A percentile compares a stretch with the other conserved stretches of the same genome.
These are phyloP conservation scores for Neltuma alba DNA, from an alignment of 306 rosid genomes.

Conservation along the genomic window DNA sequence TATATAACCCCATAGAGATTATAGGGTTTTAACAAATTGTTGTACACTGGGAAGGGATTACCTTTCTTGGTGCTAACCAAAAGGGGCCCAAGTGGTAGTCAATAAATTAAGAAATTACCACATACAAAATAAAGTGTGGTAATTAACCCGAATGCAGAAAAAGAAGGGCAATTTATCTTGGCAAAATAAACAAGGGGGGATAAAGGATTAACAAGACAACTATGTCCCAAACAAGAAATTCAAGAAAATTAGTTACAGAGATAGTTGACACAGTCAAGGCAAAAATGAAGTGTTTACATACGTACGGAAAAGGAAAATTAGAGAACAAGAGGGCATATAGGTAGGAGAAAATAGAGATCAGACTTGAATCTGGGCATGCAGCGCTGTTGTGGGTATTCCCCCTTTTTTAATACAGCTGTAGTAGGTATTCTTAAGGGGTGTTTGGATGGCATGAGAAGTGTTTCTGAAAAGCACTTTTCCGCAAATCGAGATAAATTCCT, in stretches of 20 bases:
- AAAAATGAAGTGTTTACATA: not conserved
- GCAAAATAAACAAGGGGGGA: not conserved
- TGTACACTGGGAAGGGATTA: not conserved
- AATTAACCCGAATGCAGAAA: not conserved
- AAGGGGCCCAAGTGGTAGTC: not conserved
- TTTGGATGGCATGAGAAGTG: too few relatives aligned
- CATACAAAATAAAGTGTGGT: not conserved
- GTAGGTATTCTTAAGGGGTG: too few relatives aligned
- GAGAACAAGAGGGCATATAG: not conserved
- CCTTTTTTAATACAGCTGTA: too few relatives aligned
- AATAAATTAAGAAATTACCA: not conserved
- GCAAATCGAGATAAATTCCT: too few relatives aligned
- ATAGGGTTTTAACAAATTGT: not conserved
- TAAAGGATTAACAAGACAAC: not conserved
- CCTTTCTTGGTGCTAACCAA: not conserved
- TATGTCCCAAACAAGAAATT: not conserved
- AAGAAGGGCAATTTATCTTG: not conserved
- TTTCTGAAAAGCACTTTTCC: too few relatives aligned
- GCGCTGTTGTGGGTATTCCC: not conserved
- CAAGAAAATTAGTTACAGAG: constrained; percentile 1
- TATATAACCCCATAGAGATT: not conserved
- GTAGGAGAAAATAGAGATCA: not conserved
- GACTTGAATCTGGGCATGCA: not conserved
- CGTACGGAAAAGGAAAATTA: not conserved
- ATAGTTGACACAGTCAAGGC: not conserved